Conservation (phyloP, 2,329 filamentous ascomycete genomes). For the Dactylonectria macrodidyma region DNA sequence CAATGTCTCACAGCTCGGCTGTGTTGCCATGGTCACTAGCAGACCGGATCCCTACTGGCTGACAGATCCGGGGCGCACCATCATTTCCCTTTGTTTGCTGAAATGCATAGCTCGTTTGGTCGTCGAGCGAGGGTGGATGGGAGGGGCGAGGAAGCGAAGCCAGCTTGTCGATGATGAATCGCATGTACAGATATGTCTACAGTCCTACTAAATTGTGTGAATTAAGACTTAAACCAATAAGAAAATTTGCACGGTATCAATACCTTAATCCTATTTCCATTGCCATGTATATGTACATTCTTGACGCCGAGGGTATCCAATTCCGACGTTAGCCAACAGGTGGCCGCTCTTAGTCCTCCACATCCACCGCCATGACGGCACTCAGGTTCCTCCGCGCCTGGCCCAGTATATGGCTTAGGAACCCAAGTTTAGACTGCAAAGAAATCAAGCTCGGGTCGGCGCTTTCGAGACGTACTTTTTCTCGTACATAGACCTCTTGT, state of each 20-base stretch:
- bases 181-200: slow-evolving; percentile 47
- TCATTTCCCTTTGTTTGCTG: slow-evolving; percentile 9
- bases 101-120: slow-evolving; percentile 38
- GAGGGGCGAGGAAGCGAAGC: slow-evolving; percentile 38
- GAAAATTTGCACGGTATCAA: slow-evolving; percentile 1
- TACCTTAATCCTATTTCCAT: slow-evolving; percentile 16
- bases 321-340: slow-evolving; percentile 38
- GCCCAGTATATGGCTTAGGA: slow-evolving; percentile 80
- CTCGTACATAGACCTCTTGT: slow-evolving; percentile 84
- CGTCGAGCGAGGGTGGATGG: slow-evolving; percentile 30
- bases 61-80: background rate
- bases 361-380: slow-evolving; percentile 80
- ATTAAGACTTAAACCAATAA: slow-evolving; percentile 26
- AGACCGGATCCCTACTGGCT: background rate
- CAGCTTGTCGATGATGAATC: slow-evolving; percentile 42
- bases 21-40: slow-evolving; percentile 3
- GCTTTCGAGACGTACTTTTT: slow-evolving; percentile 91
- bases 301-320: slow-evolving; percentile 46
- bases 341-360: slow-evolving; percentile 40
- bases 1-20: slow-evolving; percentile 2
- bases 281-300: slow-evolving; percentile 18
- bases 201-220: slow-evolving; percentile 39
- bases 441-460: slow-evolving; percentile 90
- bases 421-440: slow-evolving; percentile 85
- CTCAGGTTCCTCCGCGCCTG: slow-evolving; percentile 80